These are phyloP conservation scores for Euphorbia corollata DNA, from an alignment of 441 rosid species.

Conservation along the genomic window DNA sequence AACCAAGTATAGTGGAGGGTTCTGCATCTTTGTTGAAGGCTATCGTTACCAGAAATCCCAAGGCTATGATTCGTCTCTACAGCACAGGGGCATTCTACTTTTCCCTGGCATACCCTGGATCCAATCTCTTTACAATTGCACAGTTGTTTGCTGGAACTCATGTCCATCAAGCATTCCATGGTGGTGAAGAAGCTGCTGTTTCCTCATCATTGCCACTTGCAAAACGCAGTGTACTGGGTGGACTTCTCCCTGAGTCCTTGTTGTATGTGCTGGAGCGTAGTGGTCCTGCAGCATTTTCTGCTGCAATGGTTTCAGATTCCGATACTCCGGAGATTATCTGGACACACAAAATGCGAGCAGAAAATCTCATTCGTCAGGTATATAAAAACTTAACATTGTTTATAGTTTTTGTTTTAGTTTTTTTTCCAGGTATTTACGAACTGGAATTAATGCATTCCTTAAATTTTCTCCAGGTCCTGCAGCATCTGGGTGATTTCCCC, in stretches of 20 bases:
- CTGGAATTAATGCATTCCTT: background rate
- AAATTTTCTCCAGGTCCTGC: conserved; percentile 66
- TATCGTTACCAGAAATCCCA: conserved; percentile 95
- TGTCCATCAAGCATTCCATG: conserved; percentile 99
- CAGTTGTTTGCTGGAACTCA: conserved; percentile 93
- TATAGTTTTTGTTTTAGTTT: conserved; percentile 16
- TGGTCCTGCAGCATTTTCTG: conserved; percentile 96
- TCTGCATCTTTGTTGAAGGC: conserved; percentile 93
- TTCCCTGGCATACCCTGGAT: conserved; percentile 97
- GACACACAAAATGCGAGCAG: conserved; percentile 99
- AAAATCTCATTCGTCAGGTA: conserved; percentile 96
- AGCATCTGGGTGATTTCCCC: conserved; percentile 98
- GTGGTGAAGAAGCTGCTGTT: conserved; percentile 99
- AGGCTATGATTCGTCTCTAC: conserved; percentile 95
- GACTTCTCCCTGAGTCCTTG: conserved; percentile 97
- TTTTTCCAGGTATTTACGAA: conserved; percentile 9
- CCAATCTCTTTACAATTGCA: conserved; percentile 85
- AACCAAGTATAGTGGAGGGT: conserved; percentile 93
- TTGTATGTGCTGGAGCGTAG: conserved; percentile 97
- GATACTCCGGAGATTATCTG: conserved; percentile 99
- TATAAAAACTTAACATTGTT: conserved; percentile 18
- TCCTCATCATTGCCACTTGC: conserved; percentile 94
- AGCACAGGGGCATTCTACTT: conserved; percentile 98
- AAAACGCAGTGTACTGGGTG: conserved; percentile 97
- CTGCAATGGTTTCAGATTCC: conserved; percentile 99